phyloP scores from a whole-genome alignment of 2,329 filamentous ascomycete genomes.

The Geosmithia flava region DNA sequence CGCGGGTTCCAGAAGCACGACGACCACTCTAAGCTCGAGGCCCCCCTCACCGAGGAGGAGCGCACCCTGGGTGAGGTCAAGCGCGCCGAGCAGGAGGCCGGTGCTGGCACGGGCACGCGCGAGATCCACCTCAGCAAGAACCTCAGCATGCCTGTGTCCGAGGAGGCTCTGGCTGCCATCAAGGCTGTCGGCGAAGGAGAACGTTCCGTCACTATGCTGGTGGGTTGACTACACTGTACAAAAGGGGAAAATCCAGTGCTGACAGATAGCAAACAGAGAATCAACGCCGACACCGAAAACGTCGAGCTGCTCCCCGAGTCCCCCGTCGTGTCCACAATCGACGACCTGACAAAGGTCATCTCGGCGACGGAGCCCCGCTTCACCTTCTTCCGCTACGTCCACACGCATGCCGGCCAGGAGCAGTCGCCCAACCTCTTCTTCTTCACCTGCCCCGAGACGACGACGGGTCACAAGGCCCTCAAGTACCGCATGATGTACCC shows the following conservation, averaged over 20 bases:
- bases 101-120: conserved; percentile 49
- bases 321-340: conserved; percentile 38
- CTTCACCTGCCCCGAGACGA: conserved; percentile 60
- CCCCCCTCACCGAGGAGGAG: conserved; percentile 72
- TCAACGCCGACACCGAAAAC: conserved; percentile 57
- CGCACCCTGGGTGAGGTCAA: conserved; percentile 58
- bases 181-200: conserved; percentile 41
- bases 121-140: conserved; percentile 47
- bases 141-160: conserved; percentile 44
- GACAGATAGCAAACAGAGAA: conserved; percentile 38
- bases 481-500: conserved; percentile 82
- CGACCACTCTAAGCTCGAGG: conserved; percentile 48
- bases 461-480: conserved; percentile 53
- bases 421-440: conserved; percentile 60
- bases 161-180: conserved; percentile 53
- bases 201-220: conserved; percentile 51
- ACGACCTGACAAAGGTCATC: conserved; percentile 47
- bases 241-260: conserved; percentile 1
- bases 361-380: conserved; percentile 61
- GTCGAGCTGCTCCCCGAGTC: conserved; percentile 51
- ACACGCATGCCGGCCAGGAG: conserved; percentile 39
- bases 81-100: conserved; percentile 62
- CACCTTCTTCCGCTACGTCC: conserved; percentile 60
- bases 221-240: conserved; percentile 21
- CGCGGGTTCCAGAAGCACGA: conserved; percentile 64